Conservation (phyloP, 1,139 yeast genomes). For the Debaryomyces psychrophilus region DNA sequence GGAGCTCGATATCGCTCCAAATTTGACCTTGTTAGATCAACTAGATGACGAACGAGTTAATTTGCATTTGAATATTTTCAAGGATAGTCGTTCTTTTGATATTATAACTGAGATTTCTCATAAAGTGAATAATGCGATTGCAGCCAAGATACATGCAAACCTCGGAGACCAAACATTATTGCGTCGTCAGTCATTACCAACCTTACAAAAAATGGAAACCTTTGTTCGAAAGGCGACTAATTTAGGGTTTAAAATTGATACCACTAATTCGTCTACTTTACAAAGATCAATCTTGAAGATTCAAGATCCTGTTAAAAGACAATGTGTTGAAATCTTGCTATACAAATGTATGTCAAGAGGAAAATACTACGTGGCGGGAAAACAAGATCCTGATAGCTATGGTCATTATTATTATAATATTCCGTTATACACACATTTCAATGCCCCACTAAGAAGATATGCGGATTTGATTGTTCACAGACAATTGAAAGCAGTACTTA, state of each 20-base stretch:
- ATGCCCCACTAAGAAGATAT: slow-evolving; percentile 89
- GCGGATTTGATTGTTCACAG: slow-evolving; percentile 93
- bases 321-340: slow-evolving; percentile 77
- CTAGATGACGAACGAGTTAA: slow-evolving; percentile 84
- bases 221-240: slow-evolving; percentile 71
- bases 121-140: slow-evolving; percentile 84
- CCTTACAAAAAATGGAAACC: slow-evolving; percentile 78
- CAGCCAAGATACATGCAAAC: slow-evolving; percentile 74
- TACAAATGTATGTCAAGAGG: slow-evolving; percentile 86
- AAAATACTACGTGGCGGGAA: slow-evolving; percentile 86
- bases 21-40: slow-evolving; percentile 72
- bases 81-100: slow-evolving; percentile 58
- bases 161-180: slow-evolving; percentile 81
- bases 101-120: slow-evolving; percentile 76
- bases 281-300: slow-evolving; percentile 71
- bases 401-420: slow-evolving; percentile 80
- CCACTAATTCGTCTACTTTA: slow-evolving; percentile 72
- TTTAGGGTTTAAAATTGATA: slow-evolving; percentile 71
- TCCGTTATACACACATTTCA: slow-evolving; percentile 90
- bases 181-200: slow-evolving; percentile 87
- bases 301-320: slow-evolving; percentile 64
- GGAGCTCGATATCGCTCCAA: slow-evolving; percentile 53
- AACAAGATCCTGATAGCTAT: slow-evolving; percentile 76
- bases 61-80: slow-evolving; percentile 72
- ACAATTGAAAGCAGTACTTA: slow-evolving; percentile 73